These are phyloP conservation scores for Arthrobotrys pseudoclavata DNA, from an alignment of 2,329 filamentous ascomycete species.

Conservation along the genomic window DNA sequence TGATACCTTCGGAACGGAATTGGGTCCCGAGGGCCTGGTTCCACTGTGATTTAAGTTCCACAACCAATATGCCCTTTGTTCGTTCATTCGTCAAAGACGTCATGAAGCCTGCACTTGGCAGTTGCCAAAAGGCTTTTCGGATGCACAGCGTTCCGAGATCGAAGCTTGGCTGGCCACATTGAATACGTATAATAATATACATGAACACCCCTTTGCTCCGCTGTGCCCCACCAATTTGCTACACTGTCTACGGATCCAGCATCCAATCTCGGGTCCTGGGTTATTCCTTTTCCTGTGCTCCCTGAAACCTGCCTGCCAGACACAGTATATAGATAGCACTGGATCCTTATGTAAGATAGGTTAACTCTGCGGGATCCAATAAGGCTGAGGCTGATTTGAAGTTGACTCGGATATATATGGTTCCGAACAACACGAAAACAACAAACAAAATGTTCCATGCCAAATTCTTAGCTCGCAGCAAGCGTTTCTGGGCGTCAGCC, in stretches of 20 bases:
- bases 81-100: neutral
- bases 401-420: conserved; percentile 19
- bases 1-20: neutral
- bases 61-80: neutral
- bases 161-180: conserved; percentile 35
- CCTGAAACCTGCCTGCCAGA: conserved; percentile 24
- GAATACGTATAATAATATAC: neutral
- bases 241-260: conserved; percentile 26
- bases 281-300: conserved; percentile 31
- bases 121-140: conserved; percentile 25
- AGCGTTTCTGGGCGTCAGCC: conserved; percentile 33
- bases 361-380: neutral
- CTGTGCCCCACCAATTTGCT: conserved; percentile 23
- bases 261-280: conserved; percentile 34
- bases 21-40: conserved; percentile 17
- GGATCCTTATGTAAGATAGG: conserved; percentile 1
- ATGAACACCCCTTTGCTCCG: conserved; percentile 4
- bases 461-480: conserved; percentile 4
- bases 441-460: neutral
- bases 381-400: conserved; percentile 32
- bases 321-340: neutral
- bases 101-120: conserved; percentile 13
- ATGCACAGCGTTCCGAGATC: conserved; percentile 43
- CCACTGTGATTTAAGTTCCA: conserved; percentile 1
- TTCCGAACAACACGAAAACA: conserved; percentile 45